phyloP scores from a whole-genome alignment of 768 basidiomycete species.

The Trametes cubensis region DNA sequence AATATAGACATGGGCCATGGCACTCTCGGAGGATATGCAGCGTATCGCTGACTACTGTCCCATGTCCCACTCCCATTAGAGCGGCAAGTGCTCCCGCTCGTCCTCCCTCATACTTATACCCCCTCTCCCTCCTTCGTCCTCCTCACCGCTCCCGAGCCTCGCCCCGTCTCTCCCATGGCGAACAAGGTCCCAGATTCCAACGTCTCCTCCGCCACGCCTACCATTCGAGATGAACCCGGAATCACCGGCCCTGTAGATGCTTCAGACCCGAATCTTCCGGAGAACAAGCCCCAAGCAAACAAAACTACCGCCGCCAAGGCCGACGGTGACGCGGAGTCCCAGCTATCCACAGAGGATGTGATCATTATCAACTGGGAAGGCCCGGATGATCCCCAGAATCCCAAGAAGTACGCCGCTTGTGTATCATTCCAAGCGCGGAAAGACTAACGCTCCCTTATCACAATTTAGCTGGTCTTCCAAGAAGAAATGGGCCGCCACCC shows the following conservation, averaged over 20 bases:
- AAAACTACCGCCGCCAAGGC: slow-evolving; percentile 1
- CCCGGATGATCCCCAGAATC: slow-evolving; percentile 39
- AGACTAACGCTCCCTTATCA: neutral
- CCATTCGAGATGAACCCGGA: slow-evolving; percentile 18
- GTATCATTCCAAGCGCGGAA: neutral
- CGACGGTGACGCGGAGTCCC: neutral
- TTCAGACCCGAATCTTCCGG: neutral
- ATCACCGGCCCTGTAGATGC: slow-evolving; percentile 13
- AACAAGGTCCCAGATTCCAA: slow-evolving; percentile 1
- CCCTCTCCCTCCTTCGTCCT: neutral
- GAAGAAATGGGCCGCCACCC: slow-evolving; percentile 65
- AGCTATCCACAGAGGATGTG: slow-evolving; percentile 4
- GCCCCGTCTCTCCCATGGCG: neutral
- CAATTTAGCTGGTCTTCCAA: slow-evolving; percentile 54
- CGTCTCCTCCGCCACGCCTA: slow-evolving; percentile 17
- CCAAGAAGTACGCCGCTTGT: slow-evolving; percentile 34
- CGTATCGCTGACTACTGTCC: too few species aligned
- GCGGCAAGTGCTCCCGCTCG: slow-evolving; percentile 1
- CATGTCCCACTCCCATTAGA: neutral
- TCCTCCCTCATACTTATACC: slow-evolving; percentile 1
- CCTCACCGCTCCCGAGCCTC: neutral
- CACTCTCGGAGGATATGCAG: too few species aligned
- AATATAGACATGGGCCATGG: too few species aligned
- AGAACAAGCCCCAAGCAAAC: neutral
- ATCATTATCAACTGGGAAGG: slow-evolving; percentile 41